Base-by-base conservation (phyloP, 805 yeast species). In the Cyberlindnera samutprakarnensis region DNA sequence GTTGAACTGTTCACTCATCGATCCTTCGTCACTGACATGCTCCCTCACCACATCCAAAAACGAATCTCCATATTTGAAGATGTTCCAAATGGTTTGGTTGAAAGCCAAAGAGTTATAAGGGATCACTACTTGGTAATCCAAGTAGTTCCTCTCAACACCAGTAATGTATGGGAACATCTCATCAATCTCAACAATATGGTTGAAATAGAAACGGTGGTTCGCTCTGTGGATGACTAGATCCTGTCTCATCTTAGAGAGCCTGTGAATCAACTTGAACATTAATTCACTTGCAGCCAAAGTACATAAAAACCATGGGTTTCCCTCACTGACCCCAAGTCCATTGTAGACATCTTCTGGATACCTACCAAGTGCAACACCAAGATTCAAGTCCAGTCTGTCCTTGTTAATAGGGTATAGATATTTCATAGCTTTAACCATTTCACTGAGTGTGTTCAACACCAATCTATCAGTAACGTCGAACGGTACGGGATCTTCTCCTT, bases 301-400 rank as follows among this genome's bases (percentile, higher is more conserved):
- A 4, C 83, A 62, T 36, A 88, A 70, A 51, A 87, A 86, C 97
- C 96, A 88, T 6, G 97, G 96, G 49, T 88, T 87, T 3, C 96
- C 96, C 46, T 78, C 85, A 20, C 78, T 65, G 0, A 70, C 62
- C 0, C 75, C 76, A 38, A 64, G 59, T 0, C 95, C 95, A 53
- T 88, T 79, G 55, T 88, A 88, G 8, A 79, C 54, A 57, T 88
- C 97, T 50, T 88, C 97, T 1, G 96, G 95, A 50, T 88, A 88
- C 50, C 97, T 68, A 3, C 97, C 97, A 32, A 88, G 57, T 0
- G 81, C 95, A 31, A 78, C 77, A 3, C 70, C 72, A 15, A 51
- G 28, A 51, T 53, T 57, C 24, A 61, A 48, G 3, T 64, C 62
- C 17, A 66, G 53, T 29, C 60, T 56, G 17, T 58, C 52, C 36